Base-by-base conservation (phyloP, 208 protist genomes). In the Porcisia hertigi region DNA sequence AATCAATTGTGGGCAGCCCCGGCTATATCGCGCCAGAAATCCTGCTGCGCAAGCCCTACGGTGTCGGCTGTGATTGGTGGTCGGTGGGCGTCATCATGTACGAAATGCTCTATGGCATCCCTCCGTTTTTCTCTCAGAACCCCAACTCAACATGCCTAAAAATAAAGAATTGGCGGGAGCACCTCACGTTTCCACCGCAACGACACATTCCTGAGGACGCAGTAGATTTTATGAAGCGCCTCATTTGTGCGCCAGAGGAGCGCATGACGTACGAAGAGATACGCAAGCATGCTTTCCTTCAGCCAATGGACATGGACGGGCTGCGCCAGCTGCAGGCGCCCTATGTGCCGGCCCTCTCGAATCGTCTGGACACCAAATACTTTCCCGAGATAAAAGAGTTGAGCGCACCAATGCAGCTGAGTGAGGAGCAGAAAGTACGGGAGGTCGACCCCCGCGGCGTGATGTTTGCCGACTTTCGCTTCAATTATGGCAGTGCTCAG, bases 1-100 rank as follows among this genome's bases (percentile, higher is more conserved):
- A 97, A 45, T 98, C 97, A 47, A 97, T 97, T 69, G 98, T 99
- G 0, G 98, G 98, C 73, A 99, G 97, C 60, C 97, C 98, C 25
- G 98, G 98, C 60, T 99, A 99, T 88, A 99, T 99, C 60, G 97
- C 98, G 2, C 98, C 98, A 30, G 98, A 99, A 77, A 98, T 99
- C 59, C 77, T 99, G 18, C 86, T 97, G 62, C 93, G 89, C 73
- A 89, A 93, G 85, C 91, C 88, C 2, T 99, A 99, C 85, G 97
- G 97, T 57, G 75, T 97, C 6, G 96, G 98, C 78, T 99, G 98
- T 80, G 98, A 99, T 75, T 99, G 98, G 98, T 99, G 98, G 98
- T 98, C 96, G 11, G 94, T 99, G 1, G 98, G 98, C 30, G 96
- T 99, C 4, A 99, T 99, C 76, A 98, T 99, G 94, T 99, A 98